Evolutionary conservation across 2,329 filamentous ascomycete species (phyloP).

Genomic region (Hymenoscyphus occultus): DNA sequence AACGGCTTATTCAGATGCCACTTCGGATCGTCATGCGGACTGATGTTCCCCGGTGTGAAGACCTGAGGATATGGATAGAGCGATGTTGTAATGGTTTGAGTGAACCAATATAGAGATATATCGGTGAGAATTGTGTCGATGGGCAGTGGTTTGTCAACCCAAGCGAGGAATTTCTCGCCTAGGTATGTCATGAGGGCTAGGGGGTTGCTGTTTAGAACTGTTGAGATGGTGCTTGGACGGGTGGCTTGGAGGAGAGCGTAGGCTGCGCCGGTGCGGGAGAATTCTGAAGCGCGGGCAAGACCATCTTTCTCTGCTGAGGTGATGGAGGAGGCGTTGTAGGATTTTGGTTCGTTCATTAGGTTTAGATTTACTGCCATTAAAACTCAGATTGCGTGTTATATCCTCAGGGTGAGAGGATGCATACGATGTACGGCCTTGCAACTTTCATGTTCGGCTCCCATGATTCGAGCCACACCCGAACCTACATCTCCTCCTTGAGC

Average conservation of each 20-base stretch:
- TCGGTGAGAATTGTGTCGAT: slow-evolving; percentile 47
- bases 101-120: slow-evolving; percentile 55
- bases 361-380: not conserved
- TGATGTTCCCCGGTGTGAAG: not conserved
- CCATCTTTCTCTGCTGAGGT: slow-evolving; percentile 44
- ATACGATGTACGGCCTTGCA: slow-evolving; percentile 19
- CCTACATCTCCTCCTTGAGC: slow-evolving; percentile 40
- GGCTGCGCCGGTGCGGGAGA: slow-evolving; percentile 42
- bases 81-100: slow-evolving; percentile 45
- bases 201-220: slow-evolving; percentile 51
- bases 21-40: not conserved
- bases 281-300: slow-evolving; percentile 40
- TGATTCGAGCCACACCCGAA: slow-evolving; percentile 15
- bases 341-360: not conserved
- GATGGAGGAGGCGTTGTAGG: not conserved
- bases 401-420: not conserved
- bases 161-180: slow-evolving; percentile 51
- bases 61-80: slow-evolving; percentile 50
- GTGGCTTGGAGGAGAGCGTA: slow-evolving; percentile 54
- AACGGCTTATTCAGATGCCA: slow-evolving; percentile 39
- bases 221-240: slow-evolving; percentile 53
- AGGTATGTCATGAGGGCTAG: slow-evolving; percentile 54
- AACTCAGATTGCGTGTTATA: not conserved
- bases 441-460: slow-evolving; percentile 14
- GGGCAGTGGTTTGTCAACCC: slow-evolving; percentile 34